Evolutionary conservation across 345 rosid species (phyloP).

Genomic region (Lepidium africanum): DNA sequence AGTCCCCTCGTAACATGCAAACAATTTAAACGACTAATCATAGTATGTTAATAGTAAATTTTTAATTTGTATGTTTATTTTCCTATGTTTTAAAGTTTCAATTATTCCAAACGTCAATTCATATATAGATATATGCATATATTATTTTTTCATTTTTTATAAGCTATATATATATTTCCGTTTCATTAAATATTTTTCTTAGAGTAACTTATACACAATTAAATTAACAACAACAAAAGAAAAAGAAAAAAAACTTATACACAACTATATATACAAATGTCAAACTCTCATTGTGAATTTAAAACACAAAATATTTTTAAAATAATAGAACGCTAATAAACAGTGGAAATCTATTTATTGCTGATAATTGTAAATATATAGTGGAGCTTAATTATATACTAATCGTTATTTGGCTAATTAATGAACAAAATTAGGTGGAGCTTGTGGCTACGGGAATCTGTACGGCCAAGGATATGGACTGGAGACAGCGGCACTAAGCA

Average conservation of each 20-base stretch:
- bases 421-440: slow-evolving; percentile 45
- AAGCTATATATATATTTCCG: no score
- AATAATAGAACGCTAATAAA: not conserved
- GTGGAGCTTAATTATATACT: not conserved
- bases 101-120: not conserved
- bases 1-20: not conserved
- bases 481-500: slow-evolving; percentile 69
- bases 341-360: not conserved
- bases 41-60: no score
- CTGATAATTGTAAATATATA: not conserved
- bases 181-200: not conserved
- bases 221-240: no score
- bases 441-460: slow-evolving; percentile 72
- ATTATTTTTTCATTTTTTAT: no score
- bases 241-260: no score
- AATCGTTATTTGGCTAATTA: not conserved
- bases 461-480: slow-evolving; percentile 70
- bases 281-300: not conserved
- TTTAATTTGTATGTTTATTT: no score
- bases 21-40: not conserved
- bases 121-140: no score
- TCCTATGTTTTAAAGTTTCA: not conserved
- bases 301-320: not conserved
- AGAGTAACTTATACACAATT: not conserved
- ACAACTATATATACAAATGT: not conserved